Base-by-base conservation (phyloP, 495 filamentous ascomycete genomes). In the Xylaria sp. region DNA sequence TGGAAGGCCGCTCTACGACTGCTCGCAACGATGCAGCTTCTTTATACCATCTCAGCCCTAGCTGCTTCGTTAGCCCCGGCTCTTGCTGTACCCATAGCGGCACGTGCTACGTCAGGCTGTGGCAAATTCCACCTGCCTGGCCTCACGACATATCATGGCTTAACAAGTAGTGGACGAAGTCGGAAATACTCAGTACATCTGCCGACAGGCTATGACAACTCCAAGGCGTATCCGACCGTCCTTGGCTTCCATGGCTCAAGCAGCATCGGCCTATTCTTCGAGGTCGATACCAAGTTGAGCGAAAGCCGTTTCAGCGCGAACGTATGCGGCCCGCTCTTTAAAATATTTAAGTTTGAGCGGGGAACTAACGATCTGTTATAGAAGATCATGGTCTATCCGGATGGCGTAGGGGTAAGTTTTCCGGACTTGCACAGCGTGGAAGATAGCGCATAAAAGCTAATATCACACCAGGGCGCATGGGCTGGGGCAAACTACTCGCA, bases 311-410 rank as follows among this genome's bases (percentile, higher is more conserved):
- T 73, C 46, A 79, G 73, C 26, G 74, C 58, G 1, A 75, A 78
- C 61, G 76, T 75, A 71, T 21, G 63, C n/a, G 40, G n/a, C 2
- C 19, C n/a, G 5, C 0, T 21, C 31, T 33, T 24, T 37, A 24
- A 5, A 37, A 40, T 12, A 0, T 14, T 11, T 6, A 35, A 8
- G 0, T 19, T 68, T 11, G 33, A 2, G 21, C 12, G 3, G 4
- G 40, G 11, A 41, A 68, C 19, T 44, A 21, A 67, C 58, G 24
- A 15, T 5, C 6, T 0, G 29, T 35, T 43, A 1, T 69, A 78
- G 75, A 79, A 79, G 67, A 79, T 79, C 24, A 79, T 79, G 77
- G 76, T 79, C 35, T 79, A 79, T 63, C 77, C 77, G 1, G 50
- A 79, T 46, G 77, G 77, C 15, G 41, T 78, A 31, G 76, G 75